Evolutionary conservation across 2,329 filamentous ascomycete species (phyloP), one percentile per base, ranked within the genome.

Genomic region (Mycosphaerelloides madeirae): DNA sequence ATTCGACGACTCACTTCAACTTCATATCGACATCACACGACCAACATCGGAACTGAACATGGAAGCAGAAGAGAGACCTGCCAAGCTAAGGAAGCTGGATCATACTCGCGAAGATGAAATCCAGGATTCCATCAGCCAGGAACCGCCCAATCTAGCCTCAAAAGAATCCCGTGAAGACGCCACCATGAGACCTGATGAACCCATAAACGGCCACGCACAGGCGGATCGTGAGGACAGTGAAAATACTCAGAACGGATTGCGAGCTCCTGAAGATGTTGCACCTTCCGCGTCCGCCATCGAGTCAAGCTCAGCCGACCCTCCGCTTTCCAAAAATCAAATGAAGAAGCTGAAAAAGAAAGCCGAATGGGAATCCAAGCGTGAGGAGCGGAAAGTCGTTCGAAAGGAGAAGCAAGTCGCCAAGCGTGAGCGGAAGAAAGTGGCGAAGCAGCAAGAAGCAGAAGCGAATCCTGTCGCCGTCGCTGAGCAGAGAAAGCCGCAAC

Each of bases 311-410:
- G 38, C 41, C n/a, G 50, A 47, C 18, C 51, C 52, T n/a, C 57
- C 66, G 29, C 55, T 96, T 40, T 95, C 91, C 14, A 97, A 97
- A 61, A 94, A 84, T 59, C 85, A 91, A 56, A 71, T 84, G 48
- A 95, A 95, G 68, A 91, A 88, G 61, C 72, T 88, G 41, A 80
- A 78, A 49, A 82, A 81, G 43, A 76, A 80, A 52, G 76, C 86
- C 61, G 73, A 79, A 62, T 95, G 87, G 85, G 88, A 95, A 57
- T 80, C 83, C 6, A 78, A 77, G 16, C 83, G 80, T 4, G 69
- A 75, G 32, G 68, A 71, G 22, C 77, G 80, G 55, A 80, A 78
- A 59, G 62, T 65, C n/a, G 73, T 75, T 56, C 71, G 78, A 39
- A 81, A 77, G 58, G 75, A 80, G 53, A 79, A 80, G 53, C 58